Evolutionary conservation across 1,139 yeast genomes (phyloP).

Genomic region (Hyphopichia fennica): DNA sequence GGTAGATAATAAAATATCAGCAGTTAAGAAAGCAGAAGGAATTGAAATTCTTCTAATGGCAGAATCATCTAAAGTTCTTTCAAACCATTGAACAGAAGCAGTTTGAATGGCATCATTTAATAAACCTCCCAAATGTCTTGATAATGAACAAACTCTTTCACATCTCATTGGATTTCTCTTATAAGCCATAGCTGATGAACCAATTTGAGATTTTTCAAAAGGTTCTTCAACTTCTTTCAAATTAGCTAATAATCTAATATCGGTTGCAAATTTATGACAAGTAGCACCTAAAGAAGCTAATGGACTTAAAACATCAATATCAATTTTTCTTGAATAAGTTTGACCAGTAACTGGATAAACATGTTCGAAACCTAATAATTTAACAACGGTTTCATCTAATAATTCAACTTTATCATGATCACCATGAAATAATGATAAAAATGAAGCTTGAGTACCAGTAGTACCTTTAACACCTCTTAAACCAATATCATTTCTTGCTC

Average conservation of each 20-base stretch:
- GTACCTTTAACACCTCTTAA: constrained; percentile 99
- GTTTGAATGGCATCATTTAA: constrained; percentile 94
- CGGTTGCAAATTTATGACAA: constrained; percentile 98
- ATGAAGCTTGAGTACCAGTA: constrained; percentile 98
- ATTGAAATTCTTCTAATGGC: constrained; percentile 97
- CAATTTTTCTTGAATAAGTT: constrained; percentile 97
- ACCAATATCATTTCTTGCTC: constrained; percentile 96
- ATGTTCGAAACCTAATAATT: constrained; percentile 87
- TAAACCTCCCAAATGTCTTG: constrained; percentile 91
- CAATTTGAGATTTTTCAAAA: constrained; percentile 95
- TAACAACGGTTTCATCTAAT: constrained; percentile 88
- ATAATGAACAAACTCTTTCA: constrained; percentile 95
- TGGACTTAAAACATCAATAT: constrained; percentile 90
- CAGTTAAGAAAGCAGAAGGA: constrained; percentile 95
- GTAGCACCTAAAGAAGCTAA: constrained; percentile 94
- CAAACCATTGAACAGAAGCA: constrained; percentile 98
- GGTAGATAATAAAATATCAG: constrained; percentile 89
- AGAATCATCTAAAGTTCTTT: constrained; percentile 96
- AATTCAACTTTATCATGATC: constrained; percentile 94
- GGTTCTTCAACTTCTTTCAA: constrained; percentile 98
- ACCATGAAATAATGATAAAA: constrained; percentile 92
- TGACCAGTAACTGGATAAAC: constrained; percentile 99
- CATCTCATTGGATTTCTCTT: constrained; percentile 99
- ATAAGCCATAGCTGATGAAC: constrained; percentile 98
- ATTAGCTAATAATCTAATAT: constrained; percentile 91